Evolutionary conservation across 1,284 basidiomycete species (phyloP).

Genomic region (Apiotrichum gamsii): DNA sequence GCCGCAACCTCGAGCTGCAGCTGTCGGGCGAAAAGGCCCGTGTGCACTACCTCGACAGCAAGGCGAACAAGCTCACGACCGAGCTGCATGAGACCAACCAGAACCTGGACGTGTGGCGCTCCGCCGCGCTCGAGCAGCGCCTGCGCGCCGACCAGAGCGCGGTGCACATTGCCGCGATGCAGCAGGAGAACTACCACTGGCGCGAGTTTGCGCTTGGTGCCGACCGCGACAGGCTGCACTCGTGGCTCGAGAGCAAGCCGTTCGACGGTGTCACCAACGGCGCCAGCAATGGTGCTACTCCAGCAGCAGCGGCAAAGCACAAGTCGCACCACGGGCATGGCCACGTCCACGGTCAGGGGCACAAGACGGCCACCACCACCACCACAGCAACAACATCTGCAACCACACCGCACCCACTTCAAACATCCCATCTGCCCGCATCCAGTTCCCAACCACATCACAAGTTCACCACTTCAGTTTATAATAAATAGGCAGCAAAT

Average conservation of each 20-base stretch:
- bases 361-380: too few relatives aligned
- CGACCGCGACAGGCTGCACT: slow-evolving; percentile 14
- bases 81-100: slow-evolving; percentile 9
- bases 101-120: slow-evolving; percentile 16
- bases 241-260: slow-evolving; percentile 12
- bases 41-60: slow-evolving; percentile 13
- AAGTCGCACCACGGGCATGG: too few relatives aligned
- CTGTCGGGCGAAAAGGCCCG: slow-evolving; percentile 17
- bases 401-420: too few relatives aligned
- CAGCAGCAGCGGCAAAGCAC: neutral
- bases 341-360: too few relatives aligned
- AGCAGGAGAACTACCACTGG: slow-evolving; percentile 21
- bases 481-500: too few relatives aligned
- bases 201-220: slow-evolving; percentile 21
- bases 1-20: slow-evolving; percentile 15
- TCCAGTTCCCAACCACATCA: too few relatives aligned
- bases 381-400: too few relatives aligned
- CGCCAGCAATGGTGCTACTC: too few relatives aligned
- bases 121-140: slow-evolving; percentile 15
- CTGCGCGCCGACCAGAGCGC: slow-evolving; percentile 13
- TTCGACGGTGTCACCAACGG: slow-evolving; percentile 13
- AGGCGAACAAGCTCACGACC: slow-evolving; percentile 7
- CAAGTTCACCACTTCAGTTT: too few relatives aligned
- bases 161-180: slow-evolving; percentile 14
- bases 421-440: too few relatives aligned